phyloP scores from a whole-genome alignment of 345 rosid species.

The Firmiana major region DNA sequence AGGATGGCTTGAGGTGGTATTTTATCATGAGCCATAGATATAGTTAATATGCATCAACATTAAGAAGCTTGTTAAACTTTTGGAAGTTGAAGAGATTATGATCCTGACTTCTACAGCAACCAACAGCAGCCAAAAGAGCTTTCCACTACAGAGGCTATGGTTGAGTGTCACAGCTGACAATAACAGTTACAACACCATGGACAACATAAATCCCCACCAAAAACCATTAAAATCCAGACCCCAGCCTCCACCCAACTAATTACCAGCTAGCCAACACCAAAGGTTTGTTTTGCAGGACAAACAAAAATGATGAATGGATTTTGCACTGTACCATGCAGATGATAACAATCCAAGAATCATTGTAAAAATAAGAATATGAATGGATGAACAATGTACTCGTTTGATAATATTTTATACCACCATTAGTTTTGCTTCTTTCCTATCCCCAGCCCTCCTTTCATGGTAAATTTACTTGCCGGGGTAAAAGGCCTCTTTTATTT shows the following conservation, averaged over 20 bases:
- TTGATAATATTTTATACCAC: neutral
- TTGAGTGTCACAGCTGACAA: neutral
- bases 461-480: neutral
- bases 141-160: neutral
- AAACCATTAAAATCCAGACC: neutral
- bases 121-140: neutral
- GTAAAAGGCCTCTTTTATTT: neutral
- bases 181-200: neutral
- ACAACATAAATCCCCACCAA: neutral
- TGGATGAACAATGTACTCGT: neutral
- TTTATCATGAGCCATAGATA: neutral
- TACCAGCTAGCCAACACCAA: neutral
- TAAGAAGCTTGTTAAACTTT: neutral
- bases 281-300: neutral
- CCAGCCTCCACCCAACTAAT: constrained; percentile 1
- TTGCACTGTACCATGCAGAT: neutral
- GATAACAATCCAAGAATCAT: neutral
- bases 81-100: neutral
- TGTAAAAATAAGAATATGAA: neutral
- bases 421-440: neutral
- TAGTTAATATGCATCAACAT: neutral
- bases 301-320: neutral
- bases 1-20: neutral
- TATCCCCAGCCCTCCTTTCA: neutral
- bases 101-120: neutral